Percentiles rank a stretch among this genome's conserved stretches.
Evolutionary conservation across 257 asterid genomes (phyloP).

Genomic region (Eustoma russellianum): DNA sequence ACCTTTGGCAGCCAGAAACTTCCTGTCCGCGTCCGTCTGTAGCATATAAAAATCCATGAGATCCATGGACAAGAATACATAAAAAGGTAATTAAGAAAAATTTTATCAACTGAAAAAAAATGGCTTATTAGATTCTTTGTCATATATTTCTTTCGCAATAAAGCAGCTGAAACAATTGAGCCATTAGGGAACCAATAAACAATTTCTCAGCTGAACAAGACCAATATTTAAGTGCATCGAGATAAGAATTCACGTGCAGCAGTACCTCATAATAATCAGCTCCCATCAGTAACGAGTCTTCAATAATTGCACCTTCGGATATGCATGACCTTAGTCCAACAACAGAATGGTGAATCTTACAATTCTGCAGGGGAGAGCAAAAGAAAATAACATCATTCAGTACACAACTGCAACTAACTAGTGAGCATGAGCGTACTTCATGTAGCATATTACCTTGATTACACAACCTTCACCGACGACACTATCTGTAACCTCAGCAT

Average conservation of each 20-base stretch:
- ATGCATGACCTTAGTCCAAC: constrained; percentile 95
- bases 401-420: not conserved
- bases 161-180: too few species aligned
- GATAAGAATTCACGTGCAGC: constrained; percentile 2
- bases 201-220: too few species aligned
- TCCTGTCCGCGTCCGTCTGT: constrained; percentile 83
- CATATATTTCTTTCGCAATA: too few species aligned
- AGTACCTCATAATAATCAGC: constrained; percentile 94
- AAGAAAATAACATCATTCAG: too few species aligned
- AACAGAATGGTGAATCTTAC: constrained; percentile 91
- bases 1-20: constrained; percentile 55
- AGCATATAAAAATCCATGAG: constrained; percentile 4
- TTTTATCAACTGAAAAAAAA: too few species aligned
- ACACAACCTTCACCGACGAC: constrained; percentile 98
- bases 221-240: too few species aligned
- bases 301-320: constrained; percentile 86
- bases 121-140: too few species aligned
- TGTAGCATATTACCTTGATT: constrained; percentile 51
- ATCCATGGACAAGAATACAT: too few species aligned
- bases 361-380: constrained; percentile 43
- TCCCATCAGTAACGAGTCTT: constrained; percentile 83
- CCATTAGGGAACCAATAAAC: too few species aligned
- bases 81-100: too few species aligned
- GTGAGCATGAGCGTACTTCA: too few species aligned
- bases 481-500: constrained; percentile 94